phyloP scores from a whole-genome alignment of 352 stramenopile genomes.

The Pythium sp. region DNA sequence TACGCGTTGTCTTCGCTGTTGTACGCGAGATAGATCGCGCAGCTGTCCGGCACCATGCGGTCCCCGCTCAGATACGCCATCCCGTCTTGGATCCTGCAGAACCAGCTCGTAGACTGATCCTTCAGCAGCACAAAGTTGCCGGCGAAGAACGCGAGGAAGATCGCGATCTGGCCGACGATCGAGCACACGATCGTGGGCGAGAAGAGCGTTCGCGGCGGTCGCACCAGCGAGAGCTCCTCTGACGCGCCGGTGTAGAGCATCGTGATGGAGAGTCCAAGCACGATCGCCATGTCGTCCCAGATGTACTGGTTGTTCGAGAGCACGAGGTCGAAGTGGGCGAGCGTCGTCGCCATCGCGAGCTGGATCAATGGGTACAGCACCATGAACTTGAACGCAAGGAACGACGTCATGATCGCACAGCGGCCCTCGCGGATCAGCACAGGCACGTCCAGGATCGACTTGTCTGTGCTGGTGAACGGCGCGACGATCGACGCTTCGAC shows the following conservation, averaged over 20 bases:
- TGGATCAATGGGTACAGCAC: conserved; percentile 36
- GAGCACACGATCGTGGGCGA: background rate
- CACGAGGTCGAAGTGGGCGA: background rate
- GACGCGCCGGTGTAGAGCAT: background rate
- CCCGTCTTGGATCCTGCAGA: background rate
- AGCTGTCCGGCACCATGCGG: background rate
- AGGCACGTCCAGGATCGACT: conserved; percentile 65
- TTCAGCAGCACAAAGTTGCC: background rate
- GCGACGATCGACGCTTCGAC: conserved; percentile 79
- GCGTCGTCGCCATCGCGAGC: background rate
- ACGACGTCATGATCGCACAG: conserved; percentile 65
- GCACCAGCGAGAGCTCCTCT: background rate
- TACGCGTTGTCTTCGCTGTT: conserved; percentile 34
- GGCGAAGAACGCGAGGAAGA: background rate
- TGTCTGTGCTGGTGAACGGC: conserved; percentile 86
- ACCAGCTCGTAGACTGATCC: background rate
- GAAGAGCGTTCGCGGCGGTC: background rate
- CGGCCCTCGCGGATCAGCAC: conserved; percentile 82
- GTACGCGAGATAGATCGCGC: conserved; percentile 20
- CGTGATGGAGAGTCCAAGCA: background rate
- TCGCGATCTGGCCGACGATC: background rate
- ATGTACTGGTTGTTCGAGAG: background rate
- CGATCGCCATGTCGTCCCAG: background rate
- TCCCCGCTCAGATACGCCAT: background rate
- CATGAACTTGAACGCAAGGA: conserved; percentile 57